Evolutionary conservation across 1,284 basidiomycete species (phyloP).

Genomic region (Agaricales sp.): DNA sequence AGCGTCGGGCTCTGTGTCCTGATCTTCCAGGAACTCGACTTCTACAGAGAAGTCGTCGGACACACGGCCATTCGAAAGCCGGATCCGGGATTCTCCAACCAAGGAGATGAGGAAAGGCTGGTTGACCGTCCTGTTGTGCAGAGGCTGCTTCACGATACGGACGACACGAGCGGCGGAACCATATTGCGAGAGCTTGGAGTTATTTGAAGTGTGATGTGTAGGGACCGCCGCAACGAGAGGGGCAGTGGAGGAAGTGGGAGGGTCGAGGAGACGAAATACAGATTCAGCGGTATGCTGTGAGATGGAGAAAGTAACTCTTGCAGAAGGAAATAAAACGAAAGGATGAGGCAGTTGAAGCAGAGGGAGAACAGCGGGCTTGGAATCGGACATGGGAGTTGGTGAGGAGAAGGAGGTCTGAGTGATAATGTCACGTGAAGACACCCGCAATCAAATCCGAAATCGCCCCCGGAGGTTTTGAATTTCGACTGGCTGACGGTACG

Average conservation of each 20-base stretch:
- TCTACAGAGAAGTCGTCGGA: not conserved
- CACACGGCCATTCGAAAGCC: not conserved
- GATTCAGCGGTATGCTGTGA: not conserved
- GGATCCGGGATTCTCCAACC: not conserved
- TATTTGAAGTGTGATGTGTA: constrained; percentile 1
- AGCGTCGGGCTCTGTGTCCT: not conserved
- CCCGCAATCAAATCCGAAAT: too few relatives aligned
- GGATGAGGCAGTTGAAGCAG: not conserved
- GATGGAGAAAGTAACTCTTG: not conserved
- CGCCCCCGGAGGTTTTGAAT: too few relatives aligned
- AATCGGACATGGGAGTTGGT: not conserved
- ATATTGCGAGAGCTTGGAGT: not conserved
- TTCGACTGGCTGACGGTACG: too few relatives aligned
- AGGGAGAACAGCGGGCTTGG: not conserved
- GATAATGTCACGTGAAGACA: not conserved
- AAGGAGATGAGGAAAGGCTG: not conserved
- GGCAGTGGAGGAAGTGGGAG: not conserved
- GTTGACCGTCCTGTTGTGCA: not conserved
- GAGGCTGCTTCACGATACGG: not conserved
- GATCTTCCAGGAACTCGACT: not conserved
- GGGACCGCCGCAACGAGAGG: not conserved
- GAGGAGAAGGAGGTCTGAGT: not conserved
- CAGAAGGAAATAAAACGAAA: not conserved
- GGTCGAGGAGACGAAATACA: not conserved
- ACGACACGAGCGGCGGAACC: not conserved